Evolutionary conservation across 192 early-diverging fungal species (phyloP).

Genomic region (Linderina pennispora): DNA sequence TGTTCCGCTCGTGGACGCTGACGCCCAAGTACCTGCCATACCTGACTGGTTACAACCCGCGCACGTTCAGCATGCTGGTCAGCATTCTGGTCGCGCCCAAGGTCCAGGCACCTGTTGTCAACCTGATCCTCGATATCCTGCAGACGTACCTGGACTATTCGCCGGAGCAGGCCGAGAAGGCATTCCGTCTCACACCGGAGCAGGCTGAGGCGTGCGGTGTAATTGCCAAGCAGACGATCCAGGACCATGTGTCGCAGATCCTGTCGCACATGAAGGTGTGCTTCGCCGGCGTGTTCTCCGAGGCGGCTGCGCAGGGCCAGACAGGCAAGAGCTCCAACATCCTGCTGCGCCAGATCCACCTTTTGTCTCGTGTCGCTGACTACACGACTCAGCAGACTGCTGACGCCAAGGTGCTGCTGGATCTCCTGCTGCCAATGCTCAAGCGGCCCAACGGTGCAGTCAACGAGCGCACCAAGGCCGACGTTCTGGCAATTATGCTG

Average conservation of each 20-base stretch:
- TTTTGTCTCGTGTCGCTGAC: conserved; percentile 70
- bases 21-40: conserved; percentile 57
- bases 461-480: conserved; percentile 72
- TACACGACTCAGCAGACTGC: conserved; percentile 63
- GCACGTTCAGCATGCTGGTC: conserved; percentile 64
- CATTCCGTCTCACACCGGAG: conserved; percentile 23
- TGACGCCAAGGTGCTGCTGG: conserved; percentile 61
- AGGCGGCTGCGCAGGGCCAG: neutral
- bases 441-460: conserved; percentile 63
- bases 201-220: conserved; percentile 11
- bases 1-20: conserved; percentile 75
- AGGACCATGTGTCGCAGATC: conserved; percentile 28
- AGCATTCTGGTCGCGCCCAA: conserved; percentile 74
- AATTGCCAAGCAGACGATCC: conserved; percentile 10
- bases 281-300: conserved; percentile 11
- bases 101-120: conserved; percentile 65
- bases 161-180: conserved; percentile 36
- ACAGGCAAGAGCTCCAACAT: conserved; percentile 4
- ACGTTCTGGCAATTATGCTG: conserved; percentile 76
- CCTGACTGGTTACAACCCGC: conserved; percentile 56
- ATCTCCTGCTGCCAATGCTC: conserved; percentile 78
- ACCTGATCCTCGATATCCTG: conserved; percentile 65
- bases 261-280: conserved; percentile 40
- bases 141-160: conserved; percentile 58
- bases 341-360: conserved; percentile 66